Conservation (phyloP, 495 filamentous ascomycete genomes). For the Podospora pseudopauciseta region DNA sequence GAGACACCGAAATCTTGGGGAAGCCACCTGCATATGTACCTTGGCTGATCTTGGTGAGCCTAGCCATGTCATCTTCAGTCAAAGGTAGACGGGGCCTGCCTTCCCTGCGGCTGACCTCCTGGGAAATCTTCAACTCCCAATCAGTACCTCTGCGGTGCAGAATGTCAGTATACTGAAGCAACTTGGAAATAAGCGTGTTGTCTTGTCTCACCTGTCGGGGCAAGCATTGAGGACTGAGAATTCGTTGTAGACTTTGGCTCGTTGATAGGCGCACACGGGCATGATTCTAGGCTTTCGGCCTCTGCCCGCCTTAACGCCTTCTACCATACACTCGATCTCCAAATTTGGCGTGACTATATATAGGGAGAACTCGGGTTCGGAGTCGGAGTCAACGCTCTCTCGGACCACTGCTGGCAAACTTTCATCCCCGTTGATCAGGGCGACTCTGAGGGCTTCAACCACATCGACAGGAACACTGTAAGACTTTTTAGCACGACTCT, state of each 20-base stretch:
- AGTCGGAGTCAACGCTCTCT: not conserved
- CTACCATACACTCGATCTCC: not conserved
- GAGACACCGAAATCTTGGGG: not conserved
- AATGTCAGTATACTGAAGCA: not conserved
- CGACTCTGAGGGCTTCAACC: constrained; percentile 1
- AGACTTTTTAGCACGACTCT: not conserved
- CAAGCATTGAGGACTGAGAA: constrained; percentile 37
- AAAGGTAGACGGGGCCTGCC: constrained; percentile 4
- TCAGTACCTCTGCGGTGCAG: constrained; percentile 6
- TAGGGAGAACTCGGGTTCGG: not conserved
- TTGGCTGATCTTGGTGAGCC: not conserved
- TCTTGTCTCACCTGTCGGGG: constrained; percentile 38
- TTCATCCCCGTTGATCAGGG: not conserved
- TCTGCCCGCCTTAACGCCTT: not conserved
- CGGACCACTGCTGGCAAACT: not conserved
- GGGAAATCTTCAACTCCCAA: constrained; percentile 23
- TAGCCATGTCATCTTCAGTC: not conserved
- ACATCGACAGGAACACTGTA: not conserved
- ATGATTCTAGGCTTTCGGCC: not conserved
- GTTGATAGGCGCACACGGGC: not conserved
- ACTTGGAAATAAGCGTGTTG: not conserved
- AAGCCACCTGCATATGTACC: not conserved
- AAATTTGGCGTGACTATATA: not conserved
- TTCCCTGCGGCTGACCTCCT: not conserved
- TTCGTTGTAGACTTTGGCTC: constrained; percentile 15